phyloP scores from a whole-genome alignment of 805 yeast genomes.

The Lipomyces mesembrius region DNA sequence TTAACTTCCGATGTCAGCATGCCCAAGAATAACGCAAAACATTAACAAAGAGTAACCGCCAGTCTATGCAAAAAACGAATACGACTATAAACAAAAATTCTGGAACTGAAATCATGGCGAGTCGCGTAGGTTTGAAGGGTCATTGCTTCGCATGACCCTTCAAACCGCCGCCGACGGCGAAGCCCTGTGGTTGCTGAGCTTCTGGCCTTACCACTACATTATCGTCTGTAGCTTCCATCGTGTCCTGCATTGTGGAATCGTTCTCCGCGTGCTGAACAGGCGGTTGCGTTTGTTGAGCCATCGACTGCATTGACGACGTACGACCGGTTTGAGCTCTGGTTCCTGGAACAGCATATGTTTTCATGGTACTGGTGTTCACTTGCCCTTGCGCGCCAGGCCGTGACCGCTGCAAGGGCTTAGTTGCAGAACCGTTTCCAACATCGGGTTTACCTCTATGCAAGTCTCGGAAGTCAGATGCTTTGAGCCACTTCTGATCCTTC shows the following conservation, averaged over 20 bases:
- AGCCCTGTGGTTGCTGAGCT: neutral
- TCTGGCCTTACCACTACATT: neutral
- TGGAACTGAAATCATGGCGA: neutral
- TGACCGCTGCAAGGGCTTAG: neutral
- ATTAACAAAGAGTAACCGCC: neutral
- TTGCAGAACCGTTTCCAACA: neutral
- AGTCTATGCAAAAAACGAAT: neutral
- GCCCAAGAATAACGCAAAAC: neutral
- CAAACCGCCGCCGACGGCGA: neutral
- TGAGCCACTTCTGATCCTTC: slow-evolving; percentile 27
- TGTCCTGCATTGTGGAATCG: neutral
- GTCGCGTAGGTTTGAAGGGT: neutral
- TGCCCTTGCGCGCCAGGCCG: neutral
- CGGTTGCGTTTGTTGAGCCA: no score
- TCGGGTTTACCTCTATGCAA: neutral
- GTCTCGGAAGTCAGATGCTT: neutral
- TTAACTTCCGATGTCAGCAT: no score
- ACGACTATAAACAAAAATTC: neutral
- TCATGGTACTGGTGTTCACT: neutral
- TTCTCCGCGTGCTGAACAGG: neutral
- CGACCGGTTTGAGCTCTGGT: neutral
- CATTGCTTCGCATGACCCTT: neutral
- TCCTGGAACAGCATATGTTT: neutral
- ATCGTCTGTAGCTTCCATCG: neutral
- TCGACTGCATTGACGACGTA: neutral